Evolutionary conservation across 1,284 basidiomycete genomes (phyloP), one percentile per base, ranked within the genome.

Genomic region (Austroboletus novae-zelandiae): DNA sequence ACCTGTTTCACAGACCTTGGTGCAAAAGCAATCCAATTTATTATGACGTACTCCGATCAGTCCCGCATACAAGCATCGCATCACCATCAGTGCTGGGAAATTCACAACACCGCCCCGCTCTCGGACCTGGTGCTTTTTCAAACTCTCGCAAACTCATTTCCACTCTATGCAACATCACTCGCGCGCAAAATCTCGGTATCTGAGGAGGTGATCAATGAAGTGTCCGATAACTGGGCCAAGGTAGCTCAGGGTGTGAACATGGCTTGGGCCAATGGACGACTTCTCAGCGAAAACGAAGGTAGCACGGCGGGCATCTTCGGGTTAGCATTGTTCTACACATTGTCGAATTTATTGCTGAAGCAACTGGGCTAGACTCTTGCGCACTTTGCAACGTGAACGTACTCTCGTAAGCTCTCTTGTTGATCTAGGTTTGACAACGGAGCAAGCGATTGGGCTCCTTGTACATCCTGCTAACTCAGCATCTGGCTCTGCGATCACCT

Each of bases 71-170:
- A 40, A n/a, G 35, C 59, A 1, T 23, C 14, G 15, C 47, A 47
- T 32, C 27, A 29, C 17, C 57, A 57, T 40, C 60, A 43, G 14
- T 70, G 66, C 39, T 61, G 54, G 63, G 40, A 54, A 23, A 52
- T 18, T 29, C 48, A 48, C 20, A 47, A 40, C 32, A 11, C 18
- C 10, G 7, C 35, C 20, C 51, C 62, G 9, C 50, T 55, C 30
- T 52, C 65, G 5, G 84, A 86, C 0, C 72, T 95, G 2, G 55
- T 66, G 2, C 78, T 86, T 0, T 76, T 96, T 32, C 79, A 76
- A 39, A 75, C 82, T n/a, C 77, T 97, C 29, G 79, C 89, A 0
- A 89, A 94, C 64, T 86, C 94, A 68, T 94, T 97, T 69, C 94
- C 94, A 0, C 87, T 83, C 66, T 94, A 94, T 62, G 84, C 86